Evolutionary conservation across 2,329 filamentous ascomycete genomes (phyloP).

Genomic region (Fusarium sp.): DNA sequence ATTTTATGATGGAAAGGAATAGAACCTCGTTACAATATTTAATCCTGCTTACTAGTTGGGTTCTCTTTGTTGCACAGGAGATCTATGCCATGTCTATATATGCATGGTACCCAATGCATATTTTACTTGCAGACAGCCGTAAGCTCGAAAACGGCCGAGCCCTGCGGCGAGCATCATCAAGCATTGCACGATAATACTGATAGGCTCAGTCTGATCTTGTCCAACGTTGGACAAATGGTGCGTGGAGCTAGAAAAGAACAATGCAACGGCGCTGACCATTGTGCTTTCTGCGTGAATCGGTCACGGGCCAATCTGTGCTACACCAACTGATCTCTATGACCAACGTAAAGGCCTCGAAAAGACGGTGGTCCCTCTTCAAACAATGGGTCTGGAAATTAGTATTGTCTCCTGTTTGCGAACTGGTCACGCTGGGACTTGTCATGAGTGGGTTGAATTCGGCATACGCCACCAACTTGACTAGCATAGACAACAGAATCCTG

Average conservation of each 20-base stretch:
- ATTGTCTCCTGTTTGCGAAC: not conserved
- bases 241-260: constrained; percentile 4
- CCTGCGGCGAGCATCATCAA: fast-evolving
- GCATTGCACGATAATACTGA: not conserved
- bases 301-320: not conserved
- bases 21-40: too few species aligned
- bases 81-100: constrained; percentile 2
- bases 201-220: not conserved
- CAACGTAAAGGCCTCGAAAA: not conserved
- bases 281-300: constrained; percentile 1
- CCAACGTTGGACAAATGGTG: not conserved
- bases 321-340: not conserved
- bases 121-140: not conserved
- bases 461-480: not conserved
- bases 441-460: not conserved
- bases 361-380: not conserved
- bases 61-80: not conserved
- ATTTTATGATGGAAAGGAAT: not conserved
- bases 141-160: not conserved
- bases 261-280: constrained; percentile 24
- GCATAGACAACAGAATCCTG: not conserved
- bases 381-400: not conserved
- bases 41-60: too few species aligned
- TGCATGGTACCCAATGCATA: not conserved
- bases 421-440: not conserved